Conservation (phyloP, 2,329 filamentous ascomycete species). For the Waltergamsia citrina region DNA sequence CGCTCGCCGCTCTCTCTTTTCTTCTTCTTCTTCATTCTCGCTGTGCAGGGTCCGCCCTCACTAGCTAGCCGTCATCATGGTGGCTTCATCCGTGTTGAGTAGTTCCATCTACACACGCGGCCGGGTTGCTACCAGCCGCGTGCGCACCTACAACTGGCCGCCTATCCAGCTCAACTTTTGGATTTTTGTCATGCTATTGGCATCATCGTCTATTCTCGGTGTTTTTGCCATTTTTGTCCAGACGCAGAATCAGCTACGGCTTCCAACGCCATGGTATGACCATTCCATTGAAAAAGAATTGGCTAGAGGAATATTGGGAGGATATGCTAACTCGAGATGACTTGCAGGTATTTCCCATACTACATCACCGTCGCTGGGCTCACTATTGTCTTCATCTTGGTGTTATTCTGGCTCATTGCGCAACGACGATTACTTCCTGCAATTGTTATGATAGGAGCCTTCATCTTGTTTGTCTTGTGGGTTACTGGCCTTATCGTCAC, state of each 20-base stretch:
- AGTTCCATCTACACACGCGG: conserved; percentile 31
- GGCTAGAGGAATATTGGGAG: not conserved
- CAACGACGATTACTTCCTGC: conserved; percentile 50
- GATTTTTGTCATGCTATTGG: conserved; percentile 56
- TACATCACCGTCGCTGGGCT: conserved; percentile 50
- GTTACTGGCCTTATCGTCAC: conserved; percentile 54
- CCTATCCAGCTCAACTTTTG: conserved; percentile 58
- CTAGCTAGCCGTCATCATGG: conserved; percentile 12
- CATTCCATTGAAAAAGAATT: conserved; percentile 1
- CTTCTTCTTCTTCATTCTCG: not conserved
- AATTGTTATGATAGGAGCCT: conserved; percentile 54
- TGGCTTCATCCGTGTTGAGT: conserved; percentile 21
- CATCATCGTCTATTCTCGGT: conserved; percentile 49
- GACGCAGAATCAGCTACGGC: conserved; percentile 43
- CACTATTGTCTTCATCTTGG: conserved; percentile 55
- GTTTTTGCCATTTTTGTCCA: conserved; percentile 51
- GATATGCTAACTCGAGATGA: not conserved
- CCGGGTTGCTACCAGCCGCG: conserved; percentile 22
- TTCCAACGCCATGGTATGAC: conserved; percentile 50
- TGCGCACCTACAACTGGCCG: conserved; percentile 60
- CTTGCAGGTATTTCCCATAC: conserved; percentile 56
- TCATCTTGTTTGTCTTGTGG: conserved; percentile 60
- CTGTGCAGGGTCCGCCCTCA: not conserved
- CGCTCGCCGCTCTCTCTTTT: not conserved
- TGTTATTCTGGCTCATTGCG: conserved; percentile 54